Conservation (phyloP, 2,329 filamentous ascomycete species). For the Aspergillus sp. region DNA sequence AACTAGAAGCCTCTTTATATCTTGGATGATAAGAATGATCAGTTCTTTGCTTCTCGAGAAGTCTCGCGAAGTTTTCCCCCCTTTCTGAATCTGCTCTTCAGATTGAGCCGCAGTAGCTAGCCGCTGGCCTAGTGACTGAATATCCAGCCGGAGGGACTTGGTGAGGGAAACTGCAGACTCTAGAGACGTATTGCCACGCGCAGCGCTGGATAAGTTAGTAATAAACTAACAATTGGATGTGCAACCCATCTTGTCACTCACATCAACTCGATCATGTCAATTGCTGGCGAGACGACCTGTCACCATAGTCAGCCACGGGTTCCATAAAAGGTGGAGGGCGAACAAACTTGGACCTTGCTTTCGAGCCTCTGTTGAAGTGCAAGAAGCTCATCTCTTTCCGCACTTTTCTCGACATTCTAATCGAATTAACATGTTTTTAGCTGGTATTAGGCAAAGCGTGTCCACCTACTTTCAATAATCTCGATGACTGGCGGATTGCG, state of each 20-base stretch:
- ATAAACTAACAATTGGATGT: background rate
- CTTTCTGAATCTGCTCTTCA: constrained; percentile 47
- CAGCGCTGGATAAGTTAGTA: constrained; percentile 49
- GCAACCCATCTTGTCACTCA: constrained; percentile 38
- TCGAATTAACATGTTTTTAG: constrained; percentile 7
- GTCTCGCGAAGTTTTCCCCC: constrained; percentile 40
- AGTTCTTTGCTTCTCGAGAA: constrained; percentile 62
- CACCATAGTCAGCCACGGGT: background rate
- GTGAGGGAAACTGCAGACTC: constrained; percentile 83
- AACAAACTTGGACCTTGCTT: constrained; percentile 74
- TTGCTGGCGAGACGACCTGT: constrained; percentile 82
- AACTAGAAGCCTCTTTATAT: constrained; percentile 71
- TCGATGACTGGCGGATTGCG: constrained; percentile 77
- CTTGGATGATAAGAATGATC: constrained; percentile 67
- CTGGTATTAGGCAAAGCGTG: background rate
- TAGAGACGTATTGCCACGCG: constrained; percentile 73
- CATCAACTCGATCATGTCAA: constrained; percentile 91
- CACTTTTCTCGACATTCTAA: constrained; percentile 65
- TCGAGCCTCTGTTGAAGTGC: constrained; percentile 72
- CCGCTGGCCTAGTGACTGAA: constrained; percentile 73
- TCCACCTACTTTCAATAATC: constrained; percentile 63
- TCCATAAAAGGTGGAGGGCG: background rate
- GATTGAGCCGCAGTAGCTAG: constrained; percentile 68
- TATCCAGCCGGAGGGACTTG: constrained; percentile 78
- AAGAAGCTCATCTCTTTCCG: constrained; percentile 69